Conservation (phyloP, 2,329 filamentous ascomycete genomes). For the Fusarium praegraminearum region DNA sequence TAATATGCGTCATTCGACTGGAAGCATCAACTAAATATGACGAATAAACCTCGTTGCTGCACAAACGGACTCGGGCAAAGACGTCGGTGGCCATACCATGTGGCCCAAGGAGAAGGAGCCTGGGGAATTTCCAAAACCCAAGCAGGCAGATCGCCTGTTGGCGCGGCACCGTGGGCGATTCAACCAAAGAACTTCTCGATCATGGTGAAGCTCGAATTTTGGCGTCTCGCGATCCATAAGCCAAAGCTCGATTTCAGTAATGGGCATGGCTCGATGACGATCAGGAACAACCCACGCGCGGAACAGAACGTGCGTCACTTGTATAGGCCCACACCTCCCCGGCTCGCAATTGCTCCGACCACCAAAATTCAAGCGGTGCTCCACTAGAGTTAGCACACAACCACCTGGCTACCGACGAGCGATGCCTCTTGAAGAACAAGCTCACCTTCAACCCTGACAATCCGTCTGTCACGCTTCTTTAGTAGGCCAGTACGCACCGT, state of each 20-base stretch:
- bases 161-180: conserved; percentile 30
- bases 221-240: conserved; percentile 47
- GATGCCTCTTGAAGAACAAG: conserved; percentile 38
- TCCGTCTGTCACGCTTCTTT: conserved; percentile 35
- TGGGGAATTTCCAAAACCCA: conserved; percentile 26
- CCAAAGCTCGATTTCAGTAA: conserved; percentile 50
- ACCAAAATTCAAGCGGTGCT: conserved; percentile 35
- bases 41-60: conserved; percentile 24
- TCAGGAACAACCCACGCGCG: conserved; percentile 44
- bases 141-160: conserved; percentile 35
- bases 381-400: conserved; percentile 37
- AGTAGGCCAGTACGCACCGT: conserved; percentile 24
- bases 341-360: conserved; percentile 28
- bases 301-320: conserved; percentile 33
- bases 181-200: conserved; percentile 24
- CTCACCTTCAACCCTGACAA: conserved; percentile 35
- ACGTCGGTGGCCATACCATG: conserved; percentile 37
- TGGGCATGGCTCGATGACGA: conserved; percentile 46
- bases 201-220: conserved; percentile 36
- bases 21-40: conserved; percentile 26
- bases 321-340: conserved; percentile 31
- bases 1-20: conserved; percentile 31
- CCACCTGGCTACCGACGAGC: conserved; percentile 37
- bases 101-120: conserved; percentile 33
- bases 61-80: conserved; percentile 21